A percentile compares a stretch with the other conserved stretches of the same genome.
Evolutionary conservation across 495 filamentous ascomycete species (phyloP).

Genomic region (Hypoxylon subgilvum): DNA sequence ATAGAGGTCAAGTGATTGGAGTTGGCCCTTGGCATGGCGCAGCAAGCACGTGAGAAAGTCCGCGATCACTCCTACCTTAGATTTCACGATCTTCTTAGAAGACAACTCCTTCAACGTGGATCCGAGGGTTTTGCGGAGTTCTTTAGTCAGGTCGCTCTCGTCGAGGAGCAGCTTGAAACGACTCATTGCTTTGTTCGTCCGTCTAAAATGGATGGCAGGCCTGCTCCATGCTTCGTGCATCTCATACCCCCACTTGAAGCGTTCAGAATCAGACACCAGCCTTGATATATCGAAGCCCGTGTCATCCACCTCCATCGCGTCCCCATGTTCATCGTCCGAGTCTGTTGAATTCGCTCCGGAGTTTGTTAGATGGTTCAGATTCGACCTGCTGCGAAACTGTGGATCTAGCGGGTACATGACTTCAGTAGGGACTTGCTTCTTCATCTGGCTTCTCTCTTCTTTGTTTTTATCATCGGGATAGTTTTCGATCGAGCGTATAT

Average conservation of each 20-base stretch:
- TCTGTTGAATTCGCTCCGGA: no score
- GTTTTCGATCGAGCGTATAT: conserved; percentile 25
- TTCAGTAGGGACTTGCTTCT: conserved; percentile 29
- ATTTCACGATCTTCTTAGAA: conserved; percentile 16
- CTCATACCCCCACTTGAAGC: conserved; percentile 25
- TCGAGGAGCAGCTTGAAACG: conserved; percentile 32
- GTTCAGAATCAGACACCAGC: background rate
- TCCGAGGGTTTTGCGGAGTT: conserved; percentile 12
- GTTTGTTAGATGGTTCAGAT: background rate
- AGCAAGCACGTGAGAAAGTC: conserved; percentile 32
- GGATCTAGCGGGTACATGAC: conserved; percentile 19
- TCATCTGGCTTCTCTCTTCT: conserved; percentile 5
- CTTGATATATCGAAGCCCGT: background rate
- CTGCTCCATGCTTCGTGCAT: conserved; percentile 23
- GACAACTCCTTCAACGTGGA: conserved; percentile 11
- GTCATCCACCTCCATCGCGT: conserved; percentile 2
- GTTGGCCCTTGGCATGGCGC: conserved; percentile 31
- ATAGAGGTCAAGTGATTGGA: conserved; percentile 12
- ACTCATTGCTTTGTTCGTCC: conserved; percentile 15
- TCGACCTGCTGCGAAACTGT: background rate
- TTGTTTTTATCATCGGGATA: conserved; percentile 21
- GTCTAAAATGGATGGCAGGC: conserved; percentile 14
- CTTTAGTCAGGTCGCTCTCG: conserved; percentile 15
- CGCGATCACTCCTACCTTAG: conserved; percentile 32
- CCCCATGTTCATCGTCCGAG: background rate